Percentiles rank a stretch among this genome's conserved stretches.
Evolutionary conservation across 176 grass and related monocot species (phyloP).

Genomic region (Eragrostis nindensis): DNA sequence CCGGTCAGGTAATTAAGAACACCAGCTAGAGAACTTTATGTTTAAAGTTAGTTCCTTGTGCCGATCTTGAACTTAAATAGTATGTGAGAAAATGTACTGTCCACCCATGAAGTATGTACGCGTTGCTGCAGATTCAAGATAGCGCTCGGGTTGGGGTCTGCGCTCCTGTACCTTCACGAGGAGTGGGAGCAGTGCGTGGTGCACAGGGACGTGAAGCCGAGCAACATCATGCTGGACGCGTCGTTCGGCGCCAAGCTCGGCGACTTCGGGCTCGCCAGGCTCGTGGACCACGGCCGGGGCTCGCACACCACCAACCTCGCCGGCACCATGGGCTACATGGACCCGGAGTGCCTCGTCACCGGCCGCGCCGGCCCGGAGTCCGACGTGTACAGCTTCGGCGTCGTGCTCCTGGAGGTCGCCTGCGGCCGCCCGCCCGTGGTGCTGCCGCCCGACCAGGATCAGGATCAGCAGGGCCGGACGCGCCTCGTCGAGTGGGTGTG

Average conservation of each 20-base stretch:
- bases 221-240: too few species aligned
- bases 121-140: neutral
- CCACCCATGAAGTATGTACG: too few species aligned
- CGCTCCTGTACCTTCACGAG: neutral
- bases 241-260: neutral
- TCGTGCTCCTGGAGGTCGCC: constrained; percentile 10
- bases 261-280: neutral
- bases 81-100: too few species aligned
- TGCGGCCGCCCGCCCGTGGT: neutral
- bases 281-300: neutral
- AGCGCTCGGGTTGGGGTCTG: neutral
- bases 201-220: too few species aligned
- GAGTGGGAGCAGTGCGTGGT: too few species aligned
- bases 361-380: neutral
- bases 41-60: neutral
- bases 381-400: constrained; percentile 43
- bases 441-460: neutral
- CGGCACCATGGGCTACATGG: constrained; percentile 4
- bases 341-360: neutral
- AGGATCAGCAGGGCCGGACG: too few species aligned
- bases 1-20: neutral
- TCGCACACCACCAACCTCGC: neutral
- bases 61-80: neutral
- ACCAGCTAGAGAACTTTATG: neutral
- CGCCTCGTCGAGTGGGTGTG: constrained; percentile 50